Evolutionary conservation across 164 flowering plant species (phyloP).

Genomic region (Litsea cubeba): DNA sequence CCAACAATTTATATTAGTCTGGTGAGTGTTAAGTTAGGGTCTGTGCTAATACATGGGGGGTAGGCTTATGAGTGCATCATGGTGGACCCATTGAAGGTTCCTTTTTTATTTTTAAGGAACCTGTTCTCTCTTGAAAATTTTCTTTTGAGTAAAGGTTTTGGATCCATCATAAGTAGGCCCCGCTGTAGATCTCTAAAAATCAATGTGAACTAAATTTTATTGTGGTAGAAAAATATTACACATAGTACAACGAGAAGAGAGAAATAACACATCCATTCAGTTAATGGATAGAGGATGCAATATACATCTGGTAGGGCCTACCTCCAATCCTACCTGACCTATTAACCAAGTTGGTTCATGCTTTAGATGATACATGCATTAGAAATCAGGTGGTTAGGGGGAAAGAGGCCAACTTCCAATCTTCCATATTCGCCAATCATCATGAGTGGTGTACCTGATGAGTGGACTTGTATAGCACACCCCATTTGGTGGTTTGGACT

Average conservation of each 20-base stretch:
- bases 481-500: not conserved
- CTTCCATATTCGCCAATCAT: not conserved
- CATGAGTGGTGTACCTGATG: not conserved
- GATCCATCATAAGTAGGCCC: too few relatives aligned
- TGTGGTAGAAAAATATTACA: not conserved
- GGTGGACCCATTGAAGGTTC: too few relatives aligned
- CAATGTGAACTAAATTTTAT: not conserved
- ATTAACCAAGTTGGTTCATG: not conserved
- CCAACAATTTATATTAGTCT: too few relatives aligned
- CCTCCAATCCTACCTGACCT: not conserved
- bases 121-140: too few relatives aligned
- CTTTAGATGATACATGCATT: not conserved
- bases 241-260: not conserved
- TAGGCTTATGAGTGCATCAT: too few relatives aligned
- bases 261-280: not conserved
- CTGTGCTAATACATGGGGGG: too few relatives aligned
- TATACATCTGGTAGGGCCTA: not conserved
- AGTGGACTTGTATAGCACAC: too few relatives aligned
- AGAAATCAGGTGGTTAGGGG: not conserved
- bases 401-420: not conserved
- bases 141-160: too few relatives aligned
- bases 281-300: not conserved
- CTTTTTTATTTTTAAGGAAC: too few relatives aligned
- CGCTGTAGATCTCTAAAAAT: too few relatives aligned
- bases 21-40: too few relatives aligned